Conservation (phyloP, 306 rosid genomes). For the Ochetophila trinervis region DNA sequence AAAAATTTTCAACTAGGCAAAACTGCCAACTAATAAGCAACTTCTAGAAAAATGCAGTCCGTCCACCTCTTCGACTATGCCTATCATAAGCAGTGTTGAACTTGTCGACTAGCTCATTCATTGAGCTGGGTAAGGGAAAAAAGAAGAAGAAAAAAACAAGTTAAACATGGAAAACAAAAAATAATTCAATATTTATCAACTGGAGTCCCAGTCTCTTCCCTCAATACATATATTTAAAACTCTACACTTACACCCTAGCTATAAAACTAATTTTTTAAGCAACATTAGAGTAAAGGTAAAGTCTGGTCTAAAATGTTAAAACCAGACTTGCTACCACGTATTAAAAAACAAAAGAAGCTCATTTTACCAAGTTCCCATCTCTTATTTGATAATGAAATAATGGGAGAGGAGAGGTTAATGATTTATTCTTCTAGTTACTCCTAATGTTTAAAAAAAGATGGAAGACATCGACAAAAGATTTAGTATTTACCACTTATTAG, state of each 20-base stretch:
- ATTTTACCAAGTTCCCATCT: no score
- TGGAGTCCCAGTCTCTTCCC: background rate
- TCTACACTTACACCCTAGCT: background rate
- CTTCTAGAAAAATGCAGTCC: slow-evolving; percentile 76
- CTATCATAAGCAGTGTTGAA: slow-evolving; percentile 84
- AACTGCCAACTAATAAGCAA: background rate
- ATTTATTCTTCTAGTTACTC: no score
- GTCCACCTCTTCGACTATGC: slow-evolving; percentile 89
- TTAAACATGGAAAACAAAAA: background rate
- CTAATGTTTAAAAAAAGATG: no score
- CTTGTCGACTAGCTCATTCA: slow-evolving; percentile 70
- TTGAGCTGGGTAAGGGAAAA: slow-evolving; percentile 21
- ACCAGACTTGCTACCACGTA: no score
- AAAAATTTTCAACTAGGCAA: background rate
- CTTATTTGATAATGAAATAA: no score
- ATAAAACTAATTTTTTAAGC: no score
- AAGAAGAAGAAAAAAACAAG: background rate
- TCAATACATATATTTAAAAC: background rate
- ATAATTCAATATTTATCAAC: background rate
- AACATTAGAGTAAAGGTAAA: no score
- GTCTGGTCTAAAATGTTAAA: no score
- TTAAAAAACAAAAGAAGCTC: no score
- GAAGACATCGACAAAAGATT: no score
- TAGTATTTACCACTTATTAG: no score
- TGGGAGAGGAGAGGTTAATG: no score